Evolutionary conservation across 106 monocot genomes (phyloP).

Genomic region (Hemerocallis citrina): DNA sequence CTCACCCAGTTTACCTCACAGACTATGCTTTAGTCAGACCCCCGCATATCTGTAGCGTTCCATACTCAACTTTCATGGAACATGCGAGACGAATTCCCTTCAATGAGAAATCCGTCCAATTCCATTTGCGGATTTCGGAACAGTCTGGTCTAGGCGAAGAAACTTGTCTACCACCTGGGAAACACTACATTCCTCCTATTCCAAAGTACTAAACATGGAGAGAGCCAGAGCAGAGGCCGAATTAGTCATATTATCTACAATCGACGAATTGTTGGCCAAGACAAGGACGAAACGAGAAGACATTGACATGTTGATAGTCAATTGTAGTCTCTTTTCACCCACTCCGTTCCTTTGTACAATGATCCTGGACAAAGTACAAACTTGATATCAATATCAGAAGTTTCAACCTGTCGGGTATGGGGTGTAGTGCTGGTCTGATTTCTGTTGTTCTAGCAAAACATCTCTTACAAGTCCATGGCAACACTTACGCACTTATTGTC

Average conservation of each 20-base stretch:
- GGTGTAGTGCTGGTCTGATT: slow-evolving; percentile 51
- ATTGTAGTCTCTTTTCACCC: slow-evolving; percentile 45
- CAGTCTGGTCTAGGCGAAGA: slow-evolving; percentile 25
- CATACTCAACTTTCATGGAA: slow-evolving; percentile 53
- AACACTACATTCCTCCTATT: slow-evolving; percentile 1
- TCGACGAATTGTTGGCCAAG: slow-evolving; percentile 30
- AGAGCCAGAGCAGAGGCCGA: slow-evolving; percentile 36
- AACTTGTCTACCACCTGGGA: slow-evolving; percentile 25
- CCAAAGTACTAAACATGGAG: slow-evolving; percentile 8
- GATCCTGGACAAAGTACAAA: slow-evolving; percentile 40
- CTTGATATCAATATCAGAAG: slow-evolving; percentile 22
- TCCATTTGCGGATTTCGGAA: slow-evolving; percentile 34
- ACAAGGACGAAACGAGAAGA: slow-evolving; percentile 27
- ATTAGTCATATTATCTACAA: slow-evolving; percentile 24
- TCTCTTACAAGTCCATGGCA: slow-evolving; percentile 24
- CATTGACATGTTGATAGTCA: slow-evolving; percentile 41
- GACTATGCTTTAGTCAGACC: slow-evolving; percentile 51
- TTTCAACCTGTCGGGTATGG: slow-evolving; percentile 47
- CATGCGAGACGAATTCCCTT: slow-evolving; percentile 24
- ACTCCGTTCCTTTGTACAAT: slow-evolving; percentile 37
- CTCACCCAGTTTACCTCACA: slow-evolving; percentile 39
- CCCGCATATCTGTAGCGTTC: slow-evolving; percentile 32
- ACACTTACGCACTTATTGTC: slow-evolving; percentile 10
- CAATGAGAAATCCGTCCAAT: slow-evolving; percentile 22
- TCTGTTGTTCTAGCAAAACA: slow-evolving; percentile 33